These are phyloP conservation scores for Penicillium simplicissimum DNA, from an alignment of 495 filamentous ascomycete genomes.

Conservation along the genomic window DNA sequence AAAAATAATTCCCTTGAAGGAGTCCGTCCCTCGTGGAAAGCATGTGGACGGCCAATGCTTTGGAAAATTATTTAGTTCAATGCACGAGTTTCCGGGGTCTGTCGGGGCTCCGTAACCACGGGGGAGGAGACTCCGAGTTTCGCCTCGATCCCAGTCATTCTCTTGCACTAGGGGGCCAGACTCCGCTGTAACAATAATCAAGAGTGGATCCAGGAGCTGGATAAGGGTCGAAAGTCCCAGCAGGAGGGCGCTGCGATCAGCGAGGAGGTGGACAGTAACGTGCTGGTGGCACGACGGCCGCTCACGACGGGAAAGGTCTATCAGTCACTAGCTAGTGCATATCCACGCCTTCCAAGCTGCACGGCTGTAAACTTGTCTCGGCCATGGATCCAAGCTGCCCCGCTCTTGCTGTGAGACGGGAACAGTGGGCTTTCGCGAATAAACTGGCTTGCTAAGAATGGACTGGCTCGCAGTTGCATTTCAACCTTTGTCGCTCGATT, in stretches of 20 bases:
- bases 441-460: background rate
- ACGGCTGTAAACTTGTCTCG: background rate
- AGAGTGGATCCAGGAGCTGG: background rate
- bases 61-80: background rate
- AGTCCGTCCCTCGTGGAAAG: background rate
- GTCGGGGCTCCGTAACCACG: background rate
- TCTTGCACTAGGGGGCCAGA: background rate
- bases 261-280: background rate
- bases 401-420: constrained; percentile 5
- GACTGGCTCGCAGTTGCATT: background rate
- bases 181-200: background rate
- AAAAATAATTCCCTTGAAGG: background rate
- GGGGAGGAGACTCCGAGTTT: background rate
- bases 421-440: constrained; percentile 11
- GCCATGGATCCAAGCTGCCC: constrained; percentile 1
- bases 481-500: background rate
- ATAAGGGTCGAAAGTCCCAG: constrained; percentile 1
- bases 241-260: constrained; percentile 9
- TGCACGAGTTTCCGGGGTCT: background rate
- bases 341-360: constrained; percentile 8
- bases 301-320: background rate
- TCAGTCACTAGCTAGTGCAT: constrained; percentile 9
- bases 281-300: constrained; percentile 4
- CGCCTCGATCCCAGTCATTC: background rate
- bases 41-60: background rate